Conservation (phyloP, 768 basidiomycete genomes). For the Grammothele lineata region DNA sequence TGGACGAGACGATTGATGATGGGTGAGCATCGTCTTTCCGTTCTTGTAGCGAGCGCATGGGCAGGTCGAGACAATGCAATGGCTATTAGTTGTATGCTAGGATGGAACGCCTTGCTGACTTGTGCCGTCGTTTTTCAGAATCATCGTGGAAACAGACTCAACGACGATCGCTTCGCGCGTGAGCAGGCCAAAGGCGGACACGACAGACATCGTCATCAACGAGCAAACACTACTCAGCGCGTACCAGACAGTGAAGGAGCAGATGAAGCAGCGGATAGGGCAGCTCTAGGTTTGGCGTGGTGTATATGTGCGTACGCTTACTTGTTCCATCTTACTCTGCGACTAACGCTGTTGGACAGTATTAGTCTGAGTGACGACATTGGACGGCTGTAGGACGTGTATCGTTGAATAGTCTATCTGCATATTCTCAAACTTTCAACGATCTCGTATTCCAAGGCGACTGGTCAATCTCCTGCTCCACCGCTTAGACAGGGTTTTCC, state of each 20-base stretch:
- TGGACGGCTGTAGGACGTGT: too few species aligned
- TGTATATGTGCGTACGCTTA: slow-evolving; percentile 11
- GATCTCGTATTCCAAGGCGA: too few species aligned
- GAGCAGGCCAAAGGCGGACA: slow-evolving; percentile 87
- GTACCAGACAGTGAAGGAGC: slow-evolving; percentile 85
- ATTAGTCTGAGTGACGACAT: too few species aligned
- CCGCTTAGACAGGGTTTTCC: too few species aligned
- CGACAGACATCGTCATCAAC: slow-evolving; percentile 96
- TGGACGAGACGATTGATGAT: slow-evolving; percentile 97
- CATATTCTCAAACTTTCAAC: not conserved
- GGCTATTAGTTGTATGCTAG: too few species aligned
- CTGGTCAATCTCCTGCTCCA: too few species aligned
- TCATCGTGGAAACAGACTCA: slow-evolving; percentile 95
- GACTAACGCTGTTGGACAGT: not conserved
- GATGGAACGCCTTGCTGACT: not conserved
- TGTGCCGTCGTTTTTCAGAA: slow-evolving; percentile 40
- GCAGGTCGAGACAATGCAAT: too few species aligned
- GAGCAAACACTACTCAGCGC: slow-evolving; percentile 95
- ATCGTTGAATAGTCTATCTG: not conserved
- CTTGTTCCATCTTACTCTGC: not conserved
- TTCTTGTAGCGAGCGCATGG: not conserved
- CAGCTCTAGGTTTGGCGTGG: slow-evolving; percentile 47
- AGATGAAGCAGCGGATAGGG: slow-evolving; percentile 78
- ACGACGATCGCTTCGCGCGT: slow-evolving; percentile 95
- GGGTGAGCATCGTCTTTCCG: slow-evolving; percentile 55